Evolutionary conservation across 768 basidiomycete species (phyloP), one percentile per base, ranked within the genome.

Genomic region (Sporobolomyces roseus): DNA sequence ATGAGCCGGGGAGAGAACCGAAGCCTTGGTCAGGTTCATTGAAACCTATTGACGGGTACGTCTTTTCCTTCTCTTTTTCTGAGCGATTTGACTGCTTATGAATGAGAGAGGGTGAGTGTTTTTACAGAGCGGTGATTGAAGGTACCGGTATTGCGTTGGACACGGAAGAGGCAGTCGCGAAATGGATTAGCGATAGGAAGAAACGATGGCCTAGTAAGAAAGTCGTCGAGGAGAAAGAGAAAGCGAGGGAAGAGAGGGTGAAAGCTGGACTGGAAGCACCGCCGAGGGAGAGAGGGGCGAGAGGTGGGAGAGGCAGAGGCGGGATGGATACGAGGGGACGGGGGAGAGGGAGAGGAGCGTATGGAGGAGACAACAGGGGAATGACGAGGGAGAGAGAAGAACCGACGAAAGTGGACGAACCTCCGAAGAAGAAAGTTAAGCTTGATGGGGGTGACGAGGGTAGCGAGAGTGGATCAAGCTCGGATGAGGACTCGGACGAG

Each of bases 171-270:
- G 85, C 87, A 12, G 80, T 97, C 65, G 85, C 84, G 27, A 85
- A 84, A 36, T 98, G 94, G 94, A 84, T 94, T 54, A 86, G 84
- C 19, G 93, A 97, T 75, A 86, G 94, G 48, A 93, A 86, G 78
- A 86, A 85, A 73, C 85, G 88, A 21, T 98, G 88, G 82, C 94
- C 94, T 16, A 89, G 86, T 23, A 77, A 83, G 35, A 75, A 81
- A 54, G 84, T 85, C 30, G 82, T 90, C 2, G 85, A 84, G 65
- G 90, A 94, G 51, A 96, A 93, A 59, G 66, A 68, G 32, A 43
- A 38, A 21, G 65, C 66, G 21, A 52, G 71, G 2, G 66, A 66
- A 3, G 53, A 61, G 4, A 56, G 71, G 2, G 27, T 72, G 35
- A 66, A 66, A 1, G 71, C 71, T 4, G 71, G 71, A 0, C 45